phyloP scores from a whole-genome alignment of 2,329 filamentous ascomycete species.

The Colletotrichum cereale region DNA sequence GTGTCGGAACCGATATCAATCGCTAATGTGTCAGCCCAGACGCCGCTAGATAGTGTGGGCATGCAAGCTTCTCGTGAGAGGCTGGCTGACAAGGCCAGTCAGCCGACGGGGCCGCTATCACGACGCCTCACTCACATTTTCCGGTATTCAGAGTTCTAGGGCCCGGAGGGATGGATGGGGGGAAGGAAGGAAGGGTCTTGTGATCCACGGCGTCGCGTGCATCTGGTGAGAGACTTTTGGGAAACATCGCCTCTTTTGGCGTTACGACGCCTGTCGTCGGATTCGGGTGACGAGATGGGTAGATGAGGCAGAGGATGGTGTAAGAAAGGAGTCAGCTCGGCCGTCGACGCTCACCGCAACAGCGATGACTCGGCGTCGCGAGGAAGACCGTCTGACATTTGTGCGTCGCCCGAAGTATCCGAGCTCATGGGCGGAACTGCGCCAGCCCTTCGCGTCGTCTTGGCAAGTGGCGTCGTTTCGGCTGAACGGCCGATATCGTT shows the following conservation, averaged over 20 bases:
- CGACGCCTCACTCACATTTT: neutral
- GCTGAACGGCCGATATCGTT: neutral
- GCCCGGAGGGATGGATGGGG: neutral
- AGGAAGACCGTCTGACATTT: neutral
- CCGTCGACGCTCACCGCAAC: conserved; percentile 3
- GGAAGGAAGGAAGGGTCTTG: too few relatives aligned
- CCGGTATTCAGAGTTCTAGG: neutral
- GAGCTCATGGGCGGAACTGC: neutral
- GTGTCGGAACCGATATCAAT: neutral
- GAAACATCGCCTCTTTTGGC: neutral
- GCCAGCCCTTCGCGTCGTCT: neutral
- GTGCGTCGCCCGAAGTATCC: conserved; percentile 2
- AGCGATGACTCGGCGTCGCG: neutral
- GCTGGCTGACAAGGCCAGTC: conserved; percentile 15
- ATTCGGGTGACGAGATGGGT: neutral
- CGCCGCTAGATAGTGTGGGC: neutral
- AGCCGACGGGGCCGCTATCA: conserved; percentile 3
- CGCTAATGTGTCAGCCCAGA: neutral
- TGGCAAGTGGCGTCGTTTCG: neutral
- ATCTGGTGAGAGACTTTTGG: neutral
- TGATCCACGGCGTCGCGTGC: neutral
- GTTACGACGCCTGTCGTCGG: neutral
- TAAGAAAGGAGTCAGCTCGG: conserved; percentile 14
- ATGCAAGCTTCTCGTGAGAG: conserved; percentile 9
- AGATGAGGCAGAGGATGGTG: neutral